Conservation (phyloP, 345 rosid species). For the Punica granatum region DNA sequence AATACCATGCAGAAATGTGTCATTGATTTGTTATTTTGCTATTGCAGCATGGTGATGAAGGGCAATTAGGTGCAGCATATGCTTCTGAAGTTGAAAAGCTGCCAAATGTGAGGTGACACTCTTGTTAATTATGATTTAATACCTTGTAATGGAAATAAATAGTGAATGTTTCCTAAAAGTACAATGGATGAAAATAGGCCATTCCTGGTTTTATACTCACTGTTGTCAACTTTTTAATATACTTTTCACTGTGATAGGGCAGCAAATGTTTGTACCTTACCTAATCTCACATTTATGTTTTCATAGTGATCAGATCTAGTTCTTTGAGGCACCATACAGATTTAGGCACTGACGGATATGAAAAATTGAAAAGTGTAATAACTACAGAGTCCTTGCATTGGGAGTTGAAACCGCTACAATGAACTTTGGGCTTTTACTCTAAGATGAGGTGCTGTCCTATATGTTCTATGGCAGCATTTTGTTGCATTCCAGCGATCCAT, state of each 20-base stretch:
- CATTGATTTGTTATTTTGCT: slow-evolving; percentile 2
- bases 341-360: neutral
- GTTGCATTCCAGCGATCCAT: neutral
- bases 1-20: neutral
- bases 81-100: slow-evolving; percentile 73
- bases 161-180: neutral
- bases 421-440: neutral
- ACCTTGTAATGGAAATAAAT: neutral
- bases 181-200: neutral
- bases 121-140: slow-evolving; percentile 5
- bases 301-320: neutral
- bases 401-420: too few relatives aligned
- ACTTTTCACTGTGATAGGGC: neutral
- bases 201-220: neutral
- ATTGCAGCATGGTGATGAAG: slow-evolving; percentile 85
- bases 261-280: neutral
- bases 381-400: neutral
- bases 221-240: neutral
- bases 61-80: slow-evolving; percentile 67
- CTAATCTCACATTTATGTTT: neutral
- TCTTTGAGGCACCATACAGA: slow-evolving; percentile 1
- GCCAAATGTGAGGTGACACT: slow-evolving; percentile 78
- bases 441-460: neutral
- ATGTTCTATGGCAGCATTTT: neutral
- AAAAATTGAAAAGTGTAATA: neutral